Evolutionary conservation across 2,329 filamentous ascomycete genomes (phyloP), one percentile per base, ranked within the genome.

Genomic region (Ceratocystiopsis minuta): DNA sequence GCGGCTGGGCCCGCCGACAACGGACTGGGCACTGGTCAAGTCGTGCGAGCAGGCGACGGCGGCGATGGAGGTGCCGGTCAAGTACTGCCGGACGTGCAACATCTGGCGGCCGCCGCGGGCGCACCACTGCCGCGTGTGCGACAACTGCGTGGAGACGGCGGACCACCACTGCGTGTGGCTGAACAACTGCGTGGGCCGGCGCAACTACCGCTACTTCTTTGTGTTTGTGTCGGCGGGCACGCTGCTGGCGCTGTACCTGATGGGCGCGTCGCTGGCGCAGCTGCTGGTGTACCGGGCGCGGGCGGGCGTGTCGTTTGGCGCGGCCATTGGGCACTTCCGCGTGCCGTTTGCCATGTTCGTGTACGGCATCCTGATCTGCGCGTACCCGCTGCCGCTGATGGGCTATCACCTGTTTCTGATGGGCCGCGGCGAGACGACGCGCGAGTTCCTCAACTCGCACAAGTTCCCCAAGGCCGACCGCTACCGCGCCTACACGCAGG

Each of bases 131-230:
- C 82, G 90, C 44, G 72, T 94, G 24, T 98, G 90, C 62, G 88
- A 98, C 61, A 95, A 92, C 58, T 98, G 90, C 57, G 75, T 98
- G 46, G 90, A 98, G 60, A 94, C 86, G 0, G 85, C 95, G 51
- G 90, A 98, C 55, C 90, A 98, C 55, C 90, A 98, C 60, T 98
- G 90, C 54, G 87, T 96, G 15, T 98, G 90, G 90, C 73, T 98
- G 48, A 98, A 98, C 63, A 98, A 98, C 58, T 98, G 90, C 50
- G 80, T 98, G 39, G 90, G 90, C 36, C 80, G 88, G 50, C 83
- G 90, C 53, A 98, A 98, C 62, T 98, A 98, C 62, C 84, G 90
- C 48, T 96, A 88, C 60, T 98, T 98, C 61, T 95, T 96, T 57
- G 73, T 81, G 12, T 98, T 95, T 59, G 78, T 98, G 49, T 75